phyloP scores from a whole-genome alignment of 805 yeast genomes.

The Zygotorulaspora danielsina region DNA sequence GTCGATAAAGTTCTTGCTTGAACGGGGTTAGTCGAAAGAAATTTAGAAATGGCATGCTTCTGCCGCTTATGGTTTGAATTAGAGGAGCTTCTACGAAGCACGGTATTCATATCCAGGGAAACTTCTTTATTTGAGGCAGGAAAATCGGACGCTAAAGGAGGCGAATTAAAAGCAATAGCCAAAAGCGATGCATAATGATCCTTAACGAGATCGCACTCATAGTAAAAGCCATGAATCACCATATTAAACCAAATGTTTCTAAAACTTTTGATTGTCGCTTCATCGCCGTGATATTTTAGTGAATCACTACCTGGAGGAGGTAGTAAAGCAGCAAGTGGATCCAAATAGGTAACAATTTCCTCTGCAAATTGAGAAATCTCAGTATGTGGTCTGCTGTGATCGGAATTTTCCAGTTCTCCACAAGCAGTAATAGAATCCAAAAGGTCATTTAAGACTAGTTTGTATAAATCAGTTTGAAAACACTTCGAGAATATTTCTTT shows the following conservation, averaged over 20 bases:
- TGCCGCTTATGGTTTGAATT: constrained; percentile 75
- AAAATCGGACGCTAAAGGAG: constrained; percentile 78
- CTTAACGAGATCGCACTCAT: constrained; percentile 49
- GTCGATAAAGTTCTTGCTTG: constrained; percentile 56
- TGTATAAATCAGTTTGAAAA: constrained; percentile 42
- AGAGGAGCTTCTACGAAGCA: constrained; percentile 83
- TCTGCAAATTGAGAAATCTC: constrained; percentile 68
- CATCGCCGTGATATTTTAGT: constrained; percentile 37
- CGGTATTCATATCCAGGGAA: constrained; percentile 85
- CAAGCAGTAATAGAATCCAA: constrained; percentile 62
- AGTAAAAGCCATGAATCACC: constrained; percentile 84
- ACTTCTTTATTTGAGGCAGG: constrained; percentile 85
- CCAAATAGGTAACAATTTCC: constrained; percentile 58
- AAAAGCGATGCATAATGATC: constrained; percentile 48
- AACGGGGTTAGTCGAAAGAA: constrained; percentile 41
- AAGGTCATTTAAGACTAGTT: constrained; percentile 58
- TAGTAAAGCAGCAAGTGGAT: constrained; percentile 70
- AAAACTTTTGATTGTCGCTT: constrained; percentile 54
- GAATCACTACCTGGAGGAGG: constrained; percentile 54
- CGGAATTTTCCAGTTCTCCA: constrained; percentile 74
- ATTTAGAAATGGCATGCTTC: constrained; percentile 47
- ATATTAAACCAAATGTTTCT: constrained; percentile 92
- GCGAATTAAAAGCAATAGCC: constrained; percentile 79
- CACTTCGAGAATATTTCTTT: constrained; percentile 30
- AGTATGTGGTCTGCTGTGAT: constrained; percentile 73